A percentile compares a stretch with the other conserved stretches of the same genome.
Evolutionary conservation across 345 rosid species (phyloP).

Genomic region (Eucalyptus camaldulensis): DNA sequence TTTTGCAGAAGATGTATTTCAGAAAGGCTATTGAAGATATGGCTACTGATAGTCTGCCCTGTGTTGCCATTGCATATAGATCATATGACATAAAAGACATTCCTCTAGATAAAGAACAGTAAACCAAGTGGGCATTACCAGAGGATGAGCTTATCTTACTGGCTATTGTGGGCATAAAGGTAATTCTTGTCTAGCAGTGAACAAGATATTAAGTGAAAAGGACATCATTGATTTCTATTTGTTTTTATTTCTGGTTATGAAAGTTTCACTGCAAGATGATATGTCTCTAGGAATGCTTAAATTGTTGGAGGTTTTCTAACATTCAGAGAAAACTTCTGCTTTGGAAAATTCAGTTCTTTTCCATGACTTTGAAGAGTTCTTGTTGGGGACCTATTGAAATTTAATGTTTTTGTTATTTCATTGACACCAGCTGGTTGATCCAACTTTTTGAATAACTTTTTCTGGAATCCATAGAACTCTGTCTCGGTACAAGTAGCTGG

Average conservation of each 20-base stretch:
- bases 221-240: neutral
- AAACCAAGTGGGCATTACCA: constrained; percentile 65
- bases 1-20: constrained; percentile 36
- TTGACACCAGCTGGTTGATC: neutral
- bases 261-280: neutral
- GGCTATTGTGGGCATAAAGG: constrained; percentile 91
- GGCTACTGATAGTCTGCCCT: constrained; percentile 84
- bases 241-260: neutral
- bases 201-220: neutral
- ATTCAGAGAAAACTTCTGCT: neutral
- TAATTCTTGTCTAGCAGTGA: neutral
- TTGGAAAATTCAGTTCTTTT: neutral
- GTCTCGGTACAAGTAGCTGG: neutral
- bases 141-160: constrained; percentile 80
- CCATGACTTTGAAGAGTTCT: neutral
- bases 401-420: neutral
- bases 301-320: neutral
- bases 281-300: neutral
- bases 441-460: neutral
- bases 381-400: neutral
- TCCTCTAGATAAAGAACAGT: constrained; percentile 58
- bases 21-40: constrained; percentile 60
- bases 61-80: constrained; percentile 85
- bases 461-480: neutral
- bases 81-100: constrained; percentile 44